Conservation (phyloP, 192 early-diverging fungal genomes). For the Podila clonocystis region DNA sequence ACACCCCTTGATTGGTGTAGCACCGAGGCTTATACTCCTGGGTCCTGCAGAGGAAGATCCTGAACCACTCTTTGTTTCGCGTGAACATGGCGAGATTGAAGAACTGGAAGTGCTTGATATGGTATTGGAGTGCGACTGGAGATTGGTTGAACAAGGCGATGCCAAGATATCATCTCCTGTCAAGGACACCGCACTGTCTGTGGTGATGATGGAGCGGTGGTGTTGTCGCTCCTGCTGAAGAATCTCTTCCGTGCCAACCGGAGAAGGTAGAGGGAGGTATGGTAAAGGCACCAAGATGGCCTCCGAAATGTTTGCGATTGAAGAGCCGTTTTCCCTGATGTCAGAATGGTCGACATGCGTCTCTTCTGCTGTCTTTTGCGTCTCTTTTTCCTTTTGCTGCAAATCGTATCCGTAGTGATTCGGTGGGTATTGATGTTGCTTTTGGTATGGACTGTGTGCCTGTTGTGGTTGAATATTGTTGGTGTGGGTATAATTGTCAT, state of each 20-base stretch:
- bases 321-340: too few relatives aligned
- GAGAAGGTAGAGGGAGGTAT: background rate
- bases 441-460: background rate
- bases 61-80: constrained; percentile 9
- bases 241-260: background rate
- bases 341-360: too few relatives aligned
- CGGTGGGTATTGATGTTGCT: constrained; percentile 3
- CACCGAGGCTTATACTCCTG: background rate
- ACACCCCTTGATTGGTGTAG: background rate
- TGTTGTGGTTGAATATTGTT: constrained; percentile 5
- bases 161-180: background rate
- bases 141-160: background rate
- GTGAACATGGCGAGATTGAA: background rate
- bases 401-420: constrained; percentile 40
- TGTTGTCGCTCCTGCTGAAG: background rate
- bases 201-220: background rate
- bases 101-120: too few relatives aligned
- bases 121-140: too few relatives aligned
- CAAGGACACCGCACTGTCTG: constrained; percentile 15
- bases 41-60: constrained; percentile 5
- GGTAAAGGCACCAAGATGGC: background rate
- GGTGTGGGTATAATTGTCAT: background rate
- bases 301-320: background rate
- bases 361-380: background rate
- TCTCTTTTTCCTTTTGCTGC: constrained; percentile 6